Conservation (phyloP, 345 rosid species). For the Limnanthes douglasii region DNA sequence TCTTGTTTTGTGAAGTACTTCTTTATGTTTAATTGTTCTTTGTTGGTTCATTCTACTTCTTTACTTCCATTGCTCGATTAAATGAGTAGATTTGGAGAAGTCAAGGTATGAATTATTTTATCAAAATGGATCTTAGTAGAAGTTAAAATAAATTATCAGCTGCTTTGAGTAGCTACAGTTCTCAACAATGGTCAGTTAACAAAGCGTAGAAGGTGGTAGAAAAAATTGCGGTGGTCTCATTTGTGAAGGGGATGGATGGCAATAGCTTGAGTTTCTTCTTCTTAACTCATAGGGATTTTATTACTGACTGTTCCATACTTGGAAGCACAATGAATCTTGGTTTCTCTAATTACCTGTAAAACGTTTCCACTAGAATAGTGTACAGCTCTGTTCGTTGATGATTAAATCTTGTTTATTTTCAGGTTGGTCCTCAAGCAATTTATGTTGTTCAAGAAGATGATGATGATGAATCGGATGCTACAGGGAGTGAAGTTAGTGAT, state of each 20-base stretch:
- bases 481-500: conserved; percentile 51
- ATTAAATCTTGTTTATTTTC: conserved; percentile 8
- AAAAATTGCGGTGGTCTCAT: too few relatives aligned
- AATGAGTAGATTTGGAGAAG: background rate
- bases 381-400: conserved; percentile 4
- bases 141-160: background rate
- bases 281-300: too few relatives aligned
- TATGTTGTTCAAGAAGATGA: conserved; percentile 82
- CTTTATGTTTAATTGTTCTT: background rate
- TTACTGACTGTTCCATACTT: too few relatives aligned
- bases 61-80: background rate
- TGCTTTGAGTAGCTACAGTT: background rate
- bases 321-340: too few relatives aligned
- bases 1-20: conserved; percentile 1
- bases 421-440: conserved; percentile 99
- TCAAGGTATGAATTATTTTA: background rate
- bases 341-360: too few relatives aligned
- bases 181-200: too few relatives aligned
- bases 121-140: background rate
- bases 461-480: conserved; percentile 44
- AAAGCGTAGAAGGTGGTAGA: too few relatives aligned
- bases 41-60: background rate
- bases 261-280: too few relatives aligned
- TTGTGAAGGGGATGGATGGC: too few relatives aligned
- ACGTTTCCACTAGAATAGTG: too few relatives aligned